Evolutionary conservation across 805 yeast genomes (phyloP).

Genomic region (Barnettozyma wickerhamii): DNA sequence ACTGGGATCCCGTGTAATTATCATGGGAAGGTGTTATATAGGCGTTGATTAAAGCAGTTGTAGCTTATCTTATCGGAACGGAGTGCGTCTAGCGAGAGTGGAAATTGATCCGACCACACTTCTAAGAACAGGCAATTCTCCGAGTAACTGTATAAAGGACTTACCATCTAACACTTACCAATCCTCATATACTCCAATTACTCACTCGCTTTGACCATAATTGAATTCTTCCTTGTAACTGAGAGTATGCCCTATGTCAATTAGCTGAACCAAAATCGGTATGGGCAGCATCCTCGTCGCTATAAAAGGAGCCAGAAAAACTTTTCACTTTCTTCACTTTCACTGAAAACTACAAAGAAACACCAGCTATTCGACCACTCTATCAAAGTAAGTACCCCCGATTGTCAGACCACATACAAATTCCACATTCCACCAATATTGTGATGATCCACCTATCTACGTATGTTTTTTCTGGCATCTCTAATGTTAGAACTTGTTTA

Average conservation of each 20-base stretch:
- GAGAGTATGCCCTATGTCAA: no score
- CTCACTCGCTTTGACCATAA: no score
- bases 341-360: neutral
- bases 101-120: no score
- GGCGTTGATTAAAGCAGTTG: no score
- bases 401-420: neutral
- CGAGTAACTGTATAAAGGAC: no score
- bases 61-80: neutral
- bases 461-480: conserved; percentile 82
- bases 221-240: no score
- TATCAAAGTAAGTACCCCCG: neutral
- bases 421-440: neutral
- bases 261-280: neutral
- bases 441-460: conserved; percentile 22
- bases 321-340: neutral
- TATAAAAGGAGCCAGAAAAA: neutral
- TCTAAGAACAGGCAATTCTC: no score
- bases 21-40: no score
- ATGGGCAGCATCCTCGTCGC: neutral
- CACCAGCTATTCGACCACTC: neutral
- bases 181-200: no score
- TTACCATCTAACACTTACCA: no score
- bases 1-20: no score
- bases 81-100: no score
- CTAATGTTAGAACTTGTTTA: conserved; percentile 74